Base-by-base conservation (phyloP, 495 filamentous ascomycete genomes). In the Acidiella bohemica region DNA sequence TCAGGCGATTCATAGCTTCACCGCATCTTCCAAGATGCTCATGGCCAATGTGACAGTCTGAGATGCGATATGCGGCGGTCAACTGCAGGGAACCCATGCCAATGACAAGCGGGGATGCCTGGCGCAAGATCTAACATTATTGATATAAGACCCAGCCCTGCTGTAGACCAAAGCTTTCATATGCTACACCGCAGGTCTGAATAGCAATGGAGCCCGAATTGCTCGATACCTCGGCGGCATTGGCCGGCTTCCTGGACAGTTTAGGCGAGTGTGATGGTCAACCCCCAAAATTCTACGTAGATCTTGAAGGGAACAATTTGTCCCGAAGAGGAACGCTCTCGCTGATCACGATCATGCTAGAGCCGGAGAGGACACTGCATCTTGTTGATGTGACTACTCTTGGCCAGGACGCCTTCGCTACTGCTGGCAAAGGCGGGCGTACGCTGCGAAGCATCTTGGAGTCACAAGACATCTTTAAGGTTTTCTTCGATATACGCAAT, bases 401-500 rank as follows among this genome's bases (percentile, higher is more conserved):
- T 8, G 36, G 26, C 7, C 12, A 14, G n/a, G 26, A 39, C 19
- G 36, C 36, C n/a, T 39, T 39, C 36, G 17, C 11, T 13, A 39
- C 36, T 8, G 24, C 36, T 14, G 36, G 36, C 18, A n/a, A 23
- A 17, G 16, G 30, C 16, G 14, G 18, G 12, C 24, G 26, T 8
- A 39, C 67, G 3, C 53, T 80, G 14, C 65, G 65, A 46, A 35
- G 34, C 12, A 62, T 79, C 22, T 58, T 77, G 3, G 67, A 77
- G 49, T 64, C 59, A 28, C 14, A 19, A 10, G 28, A 41, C 5
- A 67, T 63, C 18, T 53, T 60, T 3, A 73, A 75, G 51, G 61
- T 63, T 44, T 67, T 73, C 51, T 74, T 72, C 54, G 71, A 74
- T 42, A 59, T 73, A 11, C 66, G 70, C n/a, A 61, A 68, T 42